Base-by-base conservation (phyloP, 345 rosid genomes). In the Garcia nutans region DNA sequence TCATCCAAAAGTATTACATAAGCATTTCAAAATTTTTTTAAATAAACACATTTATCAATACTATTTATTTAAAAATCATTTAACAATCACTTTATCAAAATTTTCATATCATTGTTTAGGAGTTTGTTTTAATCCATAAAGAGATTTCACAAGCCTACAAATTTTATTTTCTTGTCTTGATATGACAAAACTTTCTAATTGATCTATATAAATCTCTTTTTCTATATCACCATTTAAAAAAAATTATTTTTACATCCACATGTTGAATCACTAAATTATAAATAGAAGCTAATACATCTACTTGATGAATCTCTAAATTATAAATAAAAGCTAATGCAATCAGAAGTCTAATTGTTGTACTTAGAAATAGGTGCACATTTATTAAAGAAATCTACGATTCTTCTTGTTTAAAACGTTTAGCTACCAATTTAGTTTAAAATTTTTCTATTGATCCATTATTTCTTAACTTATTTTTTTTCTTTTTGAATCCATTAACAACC, bases 31-130 rank as follows among this genome's bases (percentile, higher is more conserved):
- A 28, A 28, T 1, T 9, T 1, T 42, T 42, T 61, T 8, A 24
- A 6, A 59, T 73, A 73, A 15, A 73, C 13, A 47, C 68, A 74
- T 37, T 63, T 63, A 10, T 63, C 50, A 74, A 8, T 9, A 19
- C 8, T 24, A 58, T 58, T 60, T 0, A 42, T 22, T 37, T 31
- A 17, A 15, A 72, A 58, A 11, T 52, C 55, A 72, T 60, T 1
- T 41, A 54, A 37, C 7, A 3, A 61, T 31, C 41, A 45, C 49
- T 45, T 45, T 45, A 10, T 45, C 49, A 45, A 45, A 45, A 1
- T 45, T 45, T 10, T 45, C 10, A 28, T 28, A 28, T 28, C 31
- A 28, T 28, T 28, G 2, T 28, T 28, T 28, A 28, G 31, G 31
- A 28, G 10, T 45, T 1, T 28, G 31, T 28, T 28, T 28, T 28